Base-by-base conservation (phyloP, 768 basidiomycete species). In the Tylopilus vinaceipallidus region DNA sequence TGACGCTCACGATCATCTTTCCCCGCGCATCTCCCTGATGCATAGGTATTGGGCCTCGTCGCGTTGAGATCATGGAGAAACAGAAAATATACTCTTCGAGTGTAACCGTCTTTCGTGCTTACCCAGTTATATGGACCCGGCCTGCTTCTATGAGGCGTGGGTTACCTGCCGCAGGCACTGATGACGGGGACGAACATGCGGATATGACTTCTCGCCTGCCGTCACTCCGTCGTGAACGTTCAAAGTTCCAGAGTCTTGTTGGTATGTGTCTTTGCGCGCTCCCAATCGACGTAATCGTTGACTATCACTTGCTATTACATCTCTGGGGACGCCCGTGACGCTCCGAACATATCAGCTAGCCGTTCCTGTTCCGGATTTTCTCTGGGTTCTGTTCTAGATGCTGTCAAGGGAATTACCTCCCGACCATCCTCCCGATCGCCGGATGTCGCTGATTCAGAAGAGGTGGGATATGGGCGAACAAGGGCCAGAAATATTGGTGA, bases 1-100 rank as follows among this genome's bases (percentile, higher is more conserved):
- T 19, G 8, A 22, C 39, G 3, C 10, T 47, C n/a, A 35, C 40
- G 4, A 23, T 16, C 20, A 22, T 40, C 33, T 29, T 29, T 29
- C 27, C 5, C 19, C 10, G 27, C 19, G 22, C 13, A 3, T n/a
- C n/a, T n/a, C n/a, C n/a, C n/a, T n/a, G n/a, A n/a, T n/a, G n/a
- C n/a, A 9, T 35, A 73, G 82, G 78, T 13, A 76, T 88, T 44
- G 91, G 89, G 44, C 75, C 84, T 8, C 78, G 86, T 14, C 77
- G 87, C 32, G 69, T 85, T 52, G 90, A 95, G 26, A 73, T 91
- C 13, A 77, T 73, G 23, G 93, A 95, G 62, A 84, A 88, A 49
- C 83, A 84, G 53, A 75, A 75, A 40, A 71, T 94, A 32, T 86
- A 89, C 58, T 82, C 83, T 30, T 83, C 87, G 4, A 80, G 80